These are phyloP conservation scores for Chamaecyparis obtusa DNA, from an alignment of 75 land plant genomes.

Conservation along the genomic window DNA sequence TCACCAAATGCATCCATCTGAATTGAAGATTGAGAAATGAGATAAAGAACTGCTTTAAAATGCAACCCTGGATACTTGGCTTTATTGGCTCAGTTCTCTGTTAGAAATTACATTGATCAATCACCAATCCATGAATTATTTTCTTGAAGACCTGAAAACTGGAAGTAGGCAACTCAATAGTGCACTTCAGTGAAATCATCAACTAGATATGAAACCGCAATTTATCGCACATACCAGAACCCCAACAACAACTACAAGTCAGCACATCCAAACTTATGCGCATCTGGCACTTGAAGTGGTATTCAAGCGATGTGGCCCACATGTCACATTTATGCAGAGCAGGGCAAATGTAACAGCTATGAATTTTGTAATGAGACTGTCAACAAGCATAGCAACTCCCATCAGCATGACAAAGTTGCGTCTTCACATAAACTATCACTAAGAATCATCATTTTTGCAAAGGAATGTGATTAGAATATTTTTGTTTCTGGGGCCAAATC, in stretches of 20 bases:
- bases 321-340: not conserved
- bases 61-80: not conserved
- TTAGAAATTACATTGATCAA: not conserved
- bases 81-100: too few relatives aligned
- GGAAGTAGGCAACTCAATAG: not conserved
- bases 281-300: not conserved
- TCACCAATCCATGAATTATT: not conserved
- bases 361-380: not conserved
- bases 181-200: not conserved
- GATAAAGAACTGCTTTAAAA: not conserved
- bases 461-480: not conserved
- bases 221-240: not conserved
- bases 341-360: not conserved
- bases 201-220: not conserved
- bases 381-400: not conserved
- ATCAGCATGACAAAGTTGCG: not conserved
- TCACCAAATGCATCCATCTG: not conserved
- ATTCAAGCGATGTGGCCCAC: not conserved
- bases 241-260: not conserved
- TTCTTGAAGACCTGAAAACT: not conserved
- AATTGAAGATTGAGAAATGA: not conserved
- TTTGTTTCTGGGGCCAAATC: not conserved
- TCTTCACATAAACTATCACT: not conserved
- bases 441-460: not conserved
- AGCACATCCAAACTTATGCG: not conserved